Evolutionary conservation across 371 early-diverging fungal species (phyloP).

Genomic region (Rhizomucor pusillus): DNA sequence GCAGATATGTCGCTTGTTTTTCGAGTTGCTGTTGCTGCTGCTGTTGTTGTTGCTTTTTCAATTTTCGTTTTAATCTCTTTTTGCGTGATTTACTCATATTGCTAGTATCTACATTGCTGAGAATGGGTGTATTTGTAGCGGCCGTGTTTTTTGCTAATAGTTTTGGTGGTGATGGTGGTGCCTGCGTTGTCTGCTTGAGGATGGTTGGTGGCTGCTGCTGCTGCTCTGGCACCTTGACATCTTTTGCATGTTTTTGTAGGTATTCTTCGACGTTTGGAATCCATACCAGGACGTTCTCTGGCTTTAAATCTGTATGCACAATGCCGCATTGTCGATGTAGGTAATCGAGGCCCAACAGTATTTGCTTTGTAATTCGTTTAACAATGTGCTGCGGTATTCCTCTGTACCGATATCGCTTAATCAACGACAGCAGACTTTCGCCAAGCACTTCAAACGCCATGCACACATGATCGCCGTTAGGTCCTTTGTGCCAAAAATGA

Average conservation of each 20-base stretch:
- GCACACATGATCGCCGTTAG: constrained; percentile 90
- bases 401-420: constrained; percentile 65
- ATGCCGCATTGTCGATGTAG: constrained; percentile 96
- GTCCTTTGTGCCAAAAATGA: constrained; percentile 87
- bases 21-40: constrained; percentile 6
- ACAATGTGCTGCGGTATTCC: constrained; percentile 87
- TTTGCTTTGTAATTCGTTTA: constrained; percentile 83
- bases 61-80: constrained; percentile 34
- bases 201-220: not conserved
- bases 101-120: too few relatives aligned
- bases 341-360: constrained; percentile 89
- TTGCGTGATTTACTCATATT: constrained; percentile 25
- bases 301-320: constrained; percentile 98
- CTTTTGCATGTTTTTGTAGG: constrained; percentile 5
- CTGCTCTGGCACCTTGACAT: not conserved
- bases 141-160: constrained; percentile 20
- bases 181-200: constrained; percentile 1
- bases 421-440: constrained; percentile 87
- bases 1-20: constrained; percentile 4
- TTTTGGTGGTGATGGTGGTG: constrained; percentile 11
- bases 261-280: constrained; percentile 73
- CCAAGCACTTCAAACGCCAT: constrained; percentile 98
- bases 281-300: constrained; percentile 93
- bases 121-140: not conserved
- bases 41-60: constrained; percentile 10